phyloP scores from a whole-genome alignment of 805 yeast species.

The Isabelozyma rhagii region DNA sequence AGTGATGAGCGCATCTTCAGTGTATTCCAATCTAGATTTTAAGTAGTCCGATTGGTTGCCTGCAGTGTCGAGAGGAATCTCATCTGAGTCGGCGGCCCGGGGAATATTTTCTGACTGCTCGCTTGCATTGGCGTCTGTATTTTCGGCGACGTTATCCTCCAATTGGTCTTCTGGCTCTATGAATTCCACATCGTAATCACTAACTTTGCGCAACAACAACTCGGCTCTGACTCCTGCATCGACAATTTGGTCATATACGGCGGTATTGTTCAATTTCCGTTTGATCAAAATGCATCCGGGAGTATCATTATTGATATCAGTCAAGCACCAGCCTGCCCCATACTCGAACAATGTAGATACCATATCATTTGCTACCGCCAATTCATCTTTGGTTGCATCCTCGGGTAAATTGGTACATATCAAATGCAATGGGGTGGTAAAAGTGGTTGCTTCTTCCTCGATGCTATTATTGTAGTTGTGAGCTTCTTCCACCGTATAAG shows the following conservation, averaged over 20 bases:
- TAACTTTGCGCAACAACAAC: slow-evolving; percentile 67
- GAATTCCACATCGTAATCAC: slow-evolving; percentile 62
- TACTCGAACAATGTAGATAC: slow-evolving; percentile 67
- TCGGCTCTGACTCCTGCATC: slow-evolving; percentile 93
- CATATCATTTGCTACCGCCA: slow-evolving; percentile 45
- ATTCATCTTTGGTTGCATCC: slow-evolving; percentile 42
- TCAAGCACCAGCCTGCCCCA: slow-evolving; percentile 91
- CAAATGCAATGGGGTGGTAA: slow-evolving; percentile 77
- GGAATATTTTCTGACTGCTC: too few species aligned
- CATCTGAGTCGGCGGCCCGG: slow-evolving; percentile 1
- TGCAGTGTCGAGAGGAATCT: slow-evolving; percentile 47
- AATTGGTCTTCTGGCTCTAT: slow-evolving; percentile 28
- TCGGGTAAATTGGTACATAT: slow-evolving; percentile 55
- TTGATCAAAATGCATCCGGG: slow-evolving; percentile 79
- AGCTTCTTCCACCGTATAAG: slow-evolving; percentile 78
- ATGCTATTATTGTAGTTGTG: slow-evolving; percentile 49
- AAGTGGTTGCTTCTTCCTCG: slow-evolving; percentile 31
- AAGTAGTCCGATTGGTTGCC: slow-evolving; percentile 63
- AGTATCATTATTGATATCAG: slow-evolving; percentile 68
- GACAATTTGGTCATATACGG: slow-evolving; percentile 51
- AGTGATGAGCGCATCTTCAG: slow-evolving; percentile 68
- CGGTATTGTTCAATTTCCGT: slow-evolving; percentile 38
- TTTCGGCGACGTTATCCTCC: slow-evolving; percentile 3
- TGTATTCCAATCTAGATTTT: slow-evolving; percentile 63
- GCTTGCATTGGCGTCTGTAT: too few species aligned